phyloP scores from a whole-genome alignment of 495 filamentous ascomycete genomes.

The Aspergillus carlsbadensis region DNA sequence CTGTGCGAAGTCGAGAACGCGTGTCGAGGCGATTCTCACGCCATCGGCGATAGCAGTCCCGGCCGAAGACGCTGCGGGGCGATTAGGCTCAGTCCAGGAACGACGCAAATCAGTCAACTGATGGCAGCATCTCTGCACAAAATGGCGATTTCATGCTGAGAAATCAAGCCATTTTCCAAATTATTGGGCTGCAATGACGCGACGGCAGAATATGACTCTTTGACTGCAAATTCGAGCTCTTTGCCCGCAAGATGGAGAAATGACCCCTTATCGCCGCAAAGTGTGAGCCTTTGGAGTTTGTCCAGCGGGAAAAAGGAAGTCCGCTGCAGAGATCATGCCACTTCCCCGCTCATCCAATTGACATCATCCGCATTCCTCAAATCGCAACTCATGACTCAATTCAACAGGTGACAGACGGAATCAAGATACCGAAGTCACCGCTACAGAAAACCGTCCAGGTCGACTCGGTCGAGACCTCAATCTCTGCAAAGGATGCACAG shows the following conservation, averaged over 20 bases:
- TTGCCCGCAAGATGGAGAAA: not conserved
- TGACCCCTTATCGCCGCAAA: not conserved
- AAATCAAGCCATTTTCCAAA: not conserved
- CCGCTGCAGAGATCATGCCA: slow-evolving; percentile 18
- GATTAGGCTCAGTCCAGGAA: slow-evolving; percentile 10
- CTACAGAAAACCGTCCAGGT: too few species aligned
- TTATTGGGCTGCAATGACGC: slow-evolving; percentile 6
- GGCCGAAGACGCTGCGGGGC: slow-evolving; percentile 10
- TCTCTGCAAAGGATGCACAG: not conserved
- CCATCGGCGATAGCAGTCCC: slow-evolving; percentile 9
- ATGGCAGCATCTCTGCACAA: slow-evolving; percentile 7
- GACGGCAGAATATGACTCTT: not conserved
- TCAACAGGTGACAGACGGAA: too few species aligned
- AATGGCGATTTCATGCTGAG: slow-evolving; percentile 10
- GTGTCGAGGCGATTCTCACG: slow-evolving; percentile 8
- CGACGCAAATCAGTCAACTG: slow-evolving; percentile 1
- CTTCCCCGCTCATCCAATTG: slow-evolving; percentile 6
- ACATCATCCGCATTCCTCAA: not conserved
- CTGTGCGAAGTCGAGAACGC: not conserved
- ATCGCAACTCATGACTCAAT: not conserved
- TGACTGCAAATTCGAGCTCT: not conserved
- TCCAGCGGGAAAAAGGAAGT: slow-evolving; percentile 1
- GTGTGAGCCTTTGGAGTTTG: too few species aligned
- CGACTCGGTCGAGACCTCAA: too few species aligned
- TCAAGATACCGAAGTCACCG: too few species aligned